A percentile compares a stretch with the other conserved stretches of the same genome.
Conservation (phyloP, 345 rosid genomes). For the Kernera saxatilis region DNA sequence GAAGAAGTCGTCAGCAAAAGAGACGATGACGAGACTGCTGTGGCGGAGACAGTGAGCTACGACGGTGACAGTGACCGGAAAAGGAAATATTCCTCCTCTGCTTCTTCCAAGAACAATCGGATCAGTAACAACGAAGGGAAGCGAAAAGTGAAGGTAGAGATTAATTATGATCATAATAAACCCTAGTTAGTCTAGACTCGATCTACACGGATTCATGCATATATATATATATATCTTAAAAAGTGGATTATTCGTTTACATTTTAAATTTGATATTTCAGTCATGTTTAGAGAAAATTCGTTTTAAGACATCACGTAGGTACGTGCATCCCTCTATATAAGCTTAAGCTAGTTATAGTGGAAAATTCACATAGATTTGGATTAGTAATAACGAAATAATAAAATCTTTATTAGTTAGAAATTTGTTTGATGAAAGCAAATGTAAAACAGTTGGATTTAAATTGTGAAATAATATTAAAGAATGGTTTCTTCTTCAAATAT, state of each 20-base stretch:
- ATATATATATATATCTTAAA: too few species aligned
- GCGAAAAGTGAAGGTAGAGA: constrained; percentile 27
- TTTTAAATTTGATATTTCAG: not conserved
- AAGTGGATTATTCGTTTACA: not conserved
- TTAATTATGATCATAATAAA: not conserved
- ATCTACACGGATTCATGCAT: not conserved
- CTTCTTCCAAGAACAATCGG: constrained; percentile 28
- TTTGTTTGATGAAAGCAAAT: not conserved
- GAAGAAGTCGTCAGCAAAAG: constrained; percentile 36
- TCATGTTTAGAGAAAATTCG: not conserved
- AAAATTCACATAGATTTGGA: not conserved
- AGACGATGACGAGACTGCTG: constrained; percentile 1
- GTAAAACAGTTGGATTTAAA: not conserved
- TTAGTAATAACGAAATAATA: too few species aligned
- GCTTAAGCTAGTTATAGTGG: not conserved
- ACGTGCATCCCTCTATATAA: not conserved
- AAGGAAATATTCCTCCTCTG: constrained; percentile 46
- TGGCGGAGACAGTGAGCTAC: constrained; percentile 10
- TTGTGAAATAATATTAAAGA: not conserved
- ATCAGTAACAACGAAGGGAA: constrained; percentile 15
- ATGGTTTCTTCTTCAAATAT: too few species aligned
- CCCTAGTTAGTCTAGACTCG: constrained; percentile 5
- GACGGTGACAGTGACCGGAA: constrained; percentile 34
- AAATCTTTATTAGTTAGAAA: too few species aligned
- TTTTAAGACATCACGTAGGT: not conserved